Base-by-base conservation (phyloP, 169 alveolate genomes). In the Plasmodium vivax region DNA sequence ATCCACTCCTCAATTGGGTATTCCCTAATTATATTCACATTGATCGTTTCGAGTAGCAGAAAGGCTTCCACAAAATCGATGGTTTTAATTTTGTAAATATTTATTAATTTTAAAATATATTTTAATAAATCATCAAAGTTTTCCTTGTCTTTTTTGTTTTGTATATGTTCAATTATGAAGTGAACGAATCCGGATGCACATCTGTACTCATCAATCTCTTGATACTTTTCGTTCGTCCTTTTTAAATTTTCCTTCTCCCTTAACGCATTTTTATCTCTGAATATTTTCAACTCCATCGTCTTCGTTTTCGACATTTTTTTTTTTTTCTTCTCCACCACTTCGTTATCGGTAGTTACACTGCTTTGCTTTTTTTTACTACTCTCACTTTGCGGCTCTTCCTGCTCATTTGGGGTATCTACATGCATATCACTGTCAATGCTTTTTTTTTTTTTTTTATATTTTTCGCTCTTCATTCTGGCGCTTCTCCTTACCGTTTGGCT, bases 101-200 rank as follows among this genome's bases (percentile, higher is more conserved):
- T 47, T 81, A 74, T 80, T 80, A 80, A 80, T 88, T 88, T 88
- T 88, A 88, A 88, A 36, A 51, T 68, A 88, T 38, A 88, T 34
- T 88, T 88, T 58, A 88, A 62, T 80, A 88, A 79, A 41, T 88
- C 75, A 41, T 88, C 91, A 51, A 88, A 88, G 27, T 58, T 88
- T 58, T 88, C 90, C 74, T 79, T 88, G 36, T 81, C 91, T 58
- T 88, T 81, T 30, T 9, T 79, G 38, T 88, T 88, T 81, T 88
- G 94, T 9, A 88, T 88, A 27, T 88, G 73, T 62, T 88, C 87
- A 41, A 88, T 79, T 77, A 88, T 30, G 82, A 79, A 88, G 32
- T 80, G 79, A 1, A 68, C 94, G 12, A 88, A 88, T 80, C 94
- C 94, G 38, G 94, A 88, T 38, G 94, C 94, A 88, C 94, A 88